Percentiles rank a stretch among this genome's conserved stretches.
phyloP scores from a whole-genome alignment of 176 grass and related monocot species.

The Bromus sterilis region DNA sequence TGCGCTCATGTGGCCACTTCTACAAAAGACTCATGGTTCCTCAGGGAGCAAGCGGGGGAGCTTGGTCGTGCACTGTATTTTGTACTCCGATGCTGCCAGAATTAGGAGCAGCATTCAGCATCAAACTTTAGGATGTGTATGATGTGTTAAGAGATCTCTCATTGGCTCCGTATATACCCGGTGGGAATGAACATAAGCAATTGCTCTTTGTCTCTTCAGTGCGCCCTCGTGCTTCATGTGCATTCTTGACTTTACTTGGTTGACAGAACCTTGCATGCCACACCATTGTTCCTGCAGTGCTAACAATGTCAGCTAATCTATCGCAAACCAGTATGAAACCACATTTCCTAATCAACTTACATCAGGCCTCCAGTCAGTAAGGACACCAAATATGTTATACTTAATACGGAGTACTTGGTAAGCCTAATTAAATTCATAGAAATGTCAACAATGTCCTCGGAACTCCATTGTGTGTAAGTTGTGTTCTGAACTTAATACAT shows the following conservation, averaged over 20 bases:
- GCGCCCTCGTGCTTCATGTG: slow-evolving; percentile 65
- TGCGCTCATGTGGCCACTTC: slow-evolving; percentile 50
- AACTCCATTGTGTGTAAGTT: not conserved
- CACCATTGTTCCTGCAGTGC: slow-evolving; percentile 68
- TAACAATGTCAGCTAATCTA: not conserved
- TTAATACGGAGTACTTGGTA: too few relatives aligned
- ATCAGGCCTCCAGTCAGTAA: not conserved
- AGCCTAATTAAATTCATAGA: not conserved
- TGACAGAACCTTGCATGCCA: slow-evolving; percentile 44
- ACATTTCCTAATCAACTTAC: not conserved
- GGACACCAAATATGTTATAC: not conserved
- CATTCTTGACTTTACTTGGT: slow-evolving; percentile 57
- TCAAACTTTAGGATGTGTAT: not conserved
- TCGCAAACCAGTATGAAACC: not conserved
- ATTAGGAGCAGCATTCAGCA: not conserved
- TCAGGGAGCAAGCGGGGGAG: slow-evolving; percentile 35
- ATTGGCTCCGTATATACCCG: slow-evolving; percentile 38
- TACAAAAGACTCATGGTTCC: slow-evolving; percentile 37
- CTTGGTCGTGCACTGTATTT: slow-evolving; percentile 32
- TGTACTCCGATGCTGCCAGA: slow-evolving; percentile 40
- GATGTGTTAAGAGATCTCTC: not conserved
- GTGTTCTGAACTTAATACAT: not conserved
- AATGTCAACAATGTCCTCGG: not conserved
- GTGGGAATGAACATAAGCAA: slow-evolving; percentile 56
- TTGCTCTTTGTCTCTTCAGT: slow-evolving; percentile 62